Base-by-base conservation (phyloP, 768 basidiomycete species). In the Dendrothele bispora region DNA sequence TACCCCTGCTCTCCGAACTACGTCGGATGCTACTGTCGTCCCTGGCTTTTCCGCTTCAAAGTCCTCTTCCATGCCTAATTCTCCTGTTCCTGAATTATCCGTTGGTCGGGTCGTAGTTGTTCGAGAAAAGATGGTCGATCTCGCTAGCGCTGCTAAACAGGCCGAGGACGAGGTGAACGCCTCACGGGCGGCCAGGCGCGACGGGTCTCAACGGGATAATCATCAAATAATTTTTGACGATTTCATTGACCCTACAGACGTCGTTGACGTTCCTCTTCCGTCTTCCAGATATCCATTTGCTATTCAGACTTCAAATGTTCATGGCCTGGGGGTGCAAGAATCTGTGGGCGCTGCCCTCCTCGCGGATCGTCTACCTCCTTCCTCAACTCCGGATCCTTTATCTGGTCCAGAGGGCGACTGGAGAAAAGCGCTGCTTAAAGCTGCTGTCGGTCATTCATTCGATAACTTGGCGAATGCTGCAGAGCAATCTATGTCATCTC, bases 171-270 rank as follows among this genome's bases (percentile, higher is more conserved):
- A 89, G 46, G 69, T 90, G 60, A 84, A 84, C 56, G 60, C 70
- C 26, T 79, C 80, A 20, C 77, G 72, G 17, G 70, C 70, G 27
- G 65, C 70, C 45, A 64, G 71, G 43, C 80, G 80, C 49, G 69
- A 75, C 49, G 73, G 60, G 25, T 65, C 71, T n/a, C 71, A 74
- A 32, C 46, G 46, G 12, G 20, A 24, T 18, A 50, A 66, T 65
- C 43, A 61, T 58, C 61, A 65, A 49, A 57, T 63, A 43, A 54
- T 60, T n/a, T 63, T 75, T 52, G 76, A 81, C 59, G 71, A 82
- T 56, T 74, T 87, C 45, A 83, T 91, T 55, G 90, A 92, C 65
- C 90, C 90, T 10, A 92, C 90, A 21, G 91, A 91, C 57, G 78
- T 78, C 21, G 89, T 92, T 28, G 90, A 92, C 59, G 61, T 91